These are phyloP conservation scores for Elsinoe necatrix DNA, from an alignment of 2,329 filamentous ascomycete genomes.

Conservation along the genomic window DNA sequence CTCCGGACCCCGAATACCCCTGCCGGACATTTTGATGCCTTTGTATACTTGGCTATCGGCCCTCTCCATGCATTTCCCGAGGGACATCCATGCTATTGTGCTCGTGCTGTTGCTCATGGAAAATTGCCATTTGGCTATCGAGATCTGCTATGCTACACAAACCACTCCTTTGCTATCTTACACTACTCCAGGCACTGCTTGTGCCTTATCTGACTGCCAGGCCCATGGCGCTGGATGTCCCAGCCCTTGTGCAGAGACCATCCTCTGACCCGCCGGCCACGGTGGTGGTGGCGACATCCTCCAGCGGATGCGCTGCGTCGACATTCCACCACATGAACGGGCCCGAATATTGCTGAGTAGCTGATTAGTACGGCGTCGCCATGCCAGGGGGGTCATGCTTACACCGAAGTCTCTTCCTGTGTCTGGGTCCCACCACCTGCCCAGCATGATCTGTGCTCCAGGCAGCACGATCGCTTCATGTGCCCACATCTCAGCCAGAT, in stretches of 20 bases:
- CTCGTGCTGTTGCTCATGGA: not conserved
- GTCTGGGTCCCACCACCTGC: conserved; percentile 40
- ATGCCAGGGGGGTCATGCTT: conserved; percentile 17
- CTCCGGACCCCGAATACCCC: conserved; percentile 7
- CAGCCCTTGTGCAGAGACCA: not conserved
- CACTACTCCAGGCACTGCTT: not conserved
- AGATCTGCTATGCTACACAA: not conserved
- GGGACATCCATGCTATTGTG: not conserved
- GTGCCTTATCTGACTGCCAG: not conserved
- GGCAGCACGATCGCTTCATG: conserved; percentile 44
- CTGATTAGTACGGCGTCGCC: not conserved
- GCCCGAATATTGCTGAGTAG: conserved; percentile 27
- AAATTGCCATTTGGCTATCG: not conserved
- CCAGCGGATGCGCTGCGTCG: conserved; percentile 19
- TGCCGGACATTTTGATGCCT: conserved; percentile 5
- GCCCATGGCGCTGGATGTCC: not conserved
- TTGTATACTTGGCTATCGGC: not conserved
- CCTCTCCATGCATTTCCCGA: not conserved
- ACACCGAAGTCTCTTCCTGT: conserved; percentile 23
- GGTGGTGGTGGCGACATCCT: not conserved
- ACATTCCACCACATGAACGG: conserved; percentile 39
- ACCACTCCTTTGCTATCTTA: not conserved
- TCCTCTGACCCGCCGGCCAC: not conserved
- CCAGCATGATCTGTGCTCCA: conserved; percentile 39
- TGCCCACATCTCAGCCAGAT: conserved; percentile 36